Percentiles rank a stretch among this genome's conserved stretches.
Conservation (phyloP, 371 early-diverging fungal species). For the Mortierella sp. region DNA sequence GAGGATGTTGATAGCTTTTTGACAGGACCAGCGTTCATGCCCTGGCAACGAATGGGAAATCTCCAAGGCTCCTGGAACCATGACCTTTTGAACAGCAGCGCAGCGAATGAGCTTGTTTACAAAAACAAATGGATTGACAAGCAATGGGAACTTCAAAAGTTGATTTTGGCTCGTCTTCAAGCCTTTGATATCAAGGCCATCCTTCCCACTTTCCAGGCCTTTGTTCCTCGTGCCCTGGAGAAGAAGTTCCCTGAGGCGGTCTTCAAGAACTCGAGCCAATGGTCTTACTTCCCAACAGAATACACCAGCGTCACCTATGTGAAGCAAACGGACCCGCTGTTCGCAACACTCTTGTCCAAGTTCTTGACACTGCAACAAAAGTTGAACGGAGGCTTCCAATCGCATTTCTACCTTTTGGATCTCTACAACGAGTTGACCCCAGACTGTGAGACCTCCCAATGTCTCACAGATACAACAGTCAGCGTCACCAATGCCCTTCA, state of each 20-base stretch:
- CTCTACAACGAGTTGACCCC: constrained; percentile 44
- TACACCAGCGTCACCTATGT: constrained; percentile 43
- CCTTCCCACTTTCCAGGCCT: constrained; percentile 47
- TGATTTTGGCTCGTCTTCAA: constrained; percentile 28
- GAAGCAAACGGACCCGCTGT: constrained; percentile 35
- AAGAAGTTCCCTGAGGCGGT: constrained; percentile 26
- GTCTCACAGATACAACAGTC: constrained; percentile 20
- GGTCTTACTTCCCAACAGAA: constrained; percentile 30
- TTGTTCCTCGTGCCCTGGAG: constrained; percentile 26
- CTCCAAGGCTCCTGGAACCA: constrained; percentile 48
- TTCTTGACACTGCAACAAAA: constrained; percentile 33
- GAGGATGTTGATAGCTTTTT: constrained; percentile 30
- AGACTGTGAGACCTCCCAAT: constrained; percentile 28
- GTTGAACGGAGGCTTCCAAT: constrained; percentile 25
- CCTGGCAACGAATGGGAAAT: constrained; percentile 53
- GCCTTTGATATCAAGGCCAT: constrained; percentile 28
- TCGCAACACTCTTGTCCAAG: constrained; percentile 17
- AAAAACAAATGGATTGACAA: constrained; percentile 45
- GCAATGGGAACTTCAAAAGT: constrained; percentile 43
- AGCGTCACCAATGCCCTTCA: constrained; percentile 35
- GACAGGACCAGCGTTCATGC: constrained; percentile 36
- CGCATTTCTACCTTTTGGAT: constrained; percentile 40
- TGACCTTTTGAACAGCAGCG: constrained; percentile 12
- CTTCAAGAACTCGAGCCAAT: constrained; percentile 32
- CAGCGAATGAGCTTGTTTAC: constrained; percentile 30